These are phyloP conservation scores for Thoreauomyces humboldtii DNA, from an alignment of 192 early-diverging fungal species.

Conservation along the genomic window DNA sequence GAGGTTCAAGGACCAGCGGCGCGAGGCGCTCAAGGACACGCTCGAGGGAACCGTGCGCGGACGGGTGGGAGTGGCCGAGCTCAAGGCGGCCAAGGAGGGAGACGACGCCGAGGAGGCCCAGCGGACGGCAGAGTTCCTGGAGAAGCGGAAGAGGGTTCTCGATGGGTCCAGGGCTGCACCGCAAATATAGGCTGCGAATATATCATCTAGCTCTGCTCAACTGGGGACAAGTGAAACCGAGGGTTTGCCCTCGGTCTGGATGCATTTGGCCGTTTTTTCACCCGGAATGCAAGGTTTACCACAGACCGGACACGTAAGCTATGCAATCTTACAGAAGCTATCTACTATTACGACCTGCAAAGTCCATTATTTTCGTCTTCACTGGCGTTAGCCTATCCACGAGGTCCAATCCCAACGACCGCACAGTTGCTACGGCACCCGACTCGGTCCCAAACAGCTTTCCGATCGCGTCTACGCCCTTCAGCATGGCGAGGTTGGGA, in stretches of 20 bases:
- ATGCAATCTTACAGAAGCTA: neutral
- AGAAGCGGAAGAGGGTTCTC: neutral
- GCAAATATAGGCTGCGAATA: too few species aligned
- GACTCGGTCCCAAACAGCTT: constrained; percentile 71
- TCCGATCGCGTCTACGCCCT: constrained; percentile 76
- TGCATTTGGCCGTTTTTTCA: too few species aligned
- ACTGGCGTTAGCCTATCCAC: constrained; percentile 63
- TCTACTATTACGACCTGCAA: constrained; percentile 1
- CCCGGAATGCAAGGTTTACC: too few species aligned
- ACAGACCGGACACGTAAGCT: too few species aligned
- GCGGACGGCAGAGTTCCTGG: neutral
- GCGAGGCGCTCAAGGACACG: neutral
- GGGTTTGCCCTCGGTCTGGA: too few species aligned
- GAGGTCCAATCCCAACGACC: constrained; percentile 70
- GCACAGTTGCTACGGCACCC: constrained; percentile 58
- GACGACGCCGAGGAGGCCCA: neutral
- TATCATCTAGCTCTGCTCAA: too few species aligned
- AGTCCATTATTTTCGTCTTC: constrained; percentile 41
- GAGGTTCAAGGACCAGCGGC: neutral
- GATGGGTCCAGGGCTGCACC: neutral
- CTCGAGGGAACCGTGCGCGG: neutral
- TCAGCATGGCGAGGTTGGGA: constrained; percentile 81
- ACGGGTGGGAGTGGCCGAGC: neutral
- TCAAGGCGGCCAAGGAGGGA: neutral
- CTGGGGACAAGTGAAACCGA: too few species aligned